Base-by-base conservation (phyloP, 805 yeast species). In the Nakazawaea anatomiae region DNA sequence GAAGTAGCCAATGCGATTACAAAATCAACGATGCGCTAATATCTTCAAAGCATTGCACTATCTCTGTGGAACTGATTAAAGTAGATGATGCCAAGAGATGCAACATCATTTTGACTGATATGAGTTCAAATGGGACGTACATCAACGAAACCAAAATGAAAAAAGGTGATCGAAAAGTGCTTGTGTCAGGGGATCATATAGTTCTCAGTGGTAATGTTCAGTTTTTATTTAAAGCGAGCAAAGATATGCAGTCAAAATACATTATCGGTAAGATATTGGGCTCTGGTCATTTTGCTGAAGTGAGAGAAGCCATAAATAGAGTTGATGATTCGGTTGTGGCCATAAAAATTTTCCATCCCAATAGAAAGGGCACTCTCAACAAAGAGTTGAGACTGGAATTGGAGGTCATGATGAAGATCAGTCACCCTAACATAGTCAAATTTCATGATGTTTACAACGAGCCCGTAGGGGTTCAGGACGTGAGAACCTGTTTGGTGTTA, bases 241-340 rank as follows among this genome's bases (percentile, higher is more conserved):
- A 57, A 49, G 46, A 55, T 27, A 57, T 52, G 55, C 57, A 52
- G 40, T 53, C 50, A n/a, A 55, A 42, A 51, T 79, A 78, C 57
- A 69, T 76, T 6, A 53, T 79, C 18, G 88, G 87, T 0, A 73
- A 71, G 50, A 79, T 82, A 55, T 65, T 87, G 27, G 94, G 94
- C 0, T 68, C 85, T 4, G 94, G 94, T 0, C 92, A 87, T 65
- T 87, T 87, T 59, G 92, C 94, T 0, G 80, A 81, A n/a, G 94
- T 87, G 3, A 83, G 81, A 60, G 87, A 84, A 56, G 89, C 89
- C 2, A 70, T 72, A 6, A 74, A 79, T 54, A 76, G 82, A 56
- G 63, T 66, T 6, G 74, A 83, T 0, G 89, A 89, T 0, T 75
- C 75, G 46, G 66, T 75, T 2, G 86, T 81, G 45, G 94, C 92